Base-by-base conservation (phyloP, 2,329 filamentous ascomycete species). In the Exophiala phaeomuriformis region DNA sequence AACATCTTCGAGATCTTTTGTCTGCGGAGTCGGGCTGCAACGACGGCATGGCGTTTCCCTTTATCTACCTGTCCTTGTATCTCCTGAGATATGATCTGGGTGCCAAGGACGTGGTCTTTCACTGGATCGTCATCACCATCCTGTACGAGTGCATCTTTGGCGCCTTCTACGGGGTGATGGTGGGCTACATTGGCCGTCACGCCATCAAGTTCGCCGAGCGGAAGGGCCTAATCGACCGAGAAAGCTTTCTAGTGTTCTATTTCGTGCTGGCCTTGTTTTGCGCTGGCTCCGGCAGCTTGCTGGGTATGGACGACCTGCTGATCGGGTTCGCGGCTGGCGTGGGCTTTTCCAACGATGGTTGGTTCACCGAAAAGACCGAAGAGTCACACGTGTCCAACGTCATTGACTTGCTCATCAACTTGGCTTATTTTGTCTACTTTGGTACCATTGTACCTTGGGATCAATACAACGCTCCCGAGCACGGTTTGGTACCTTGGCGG, bases 381-480 rank as follows among this genome's bases (percentile, higher is more conserved):
- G 93, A 98, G 70, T 91, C 93, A 0, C 93, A 97, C 68, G 93
- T 98, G 6, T 97, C 91, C 69, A 97, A 98, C 81, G 93, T 98
- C 68, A 98, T 98, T 66, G 93, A 98, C 76, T 72, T 98, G 68
- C 76, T 98, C 57, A 84, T 98, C 74, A 98, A 98, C 71, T 80
- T 98, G 82, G 81, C 91, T 2, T 98, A 97, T 71, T 98, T 98
- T 69, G 93, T 98, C 63, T 98, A 93, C 69, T 86, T 98, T 60
- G 93, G 93, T 49, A 89, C 93, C 50, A 96, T 98, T 69, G 93
- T 98, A 57, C 93, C 93, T 1, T 98, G 93, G 93, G 82, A 86
- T 64, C 84, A 89, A 68, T 98, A 84, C 78, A 95, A 97, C 73
- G 77, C 83, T 55, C 75, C 79, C 1, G 75, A 75, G 0, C 75